Base-by-base conservation (phyloP, 768 basidiomycete genomes). In the Suillus paluster region DNA sequence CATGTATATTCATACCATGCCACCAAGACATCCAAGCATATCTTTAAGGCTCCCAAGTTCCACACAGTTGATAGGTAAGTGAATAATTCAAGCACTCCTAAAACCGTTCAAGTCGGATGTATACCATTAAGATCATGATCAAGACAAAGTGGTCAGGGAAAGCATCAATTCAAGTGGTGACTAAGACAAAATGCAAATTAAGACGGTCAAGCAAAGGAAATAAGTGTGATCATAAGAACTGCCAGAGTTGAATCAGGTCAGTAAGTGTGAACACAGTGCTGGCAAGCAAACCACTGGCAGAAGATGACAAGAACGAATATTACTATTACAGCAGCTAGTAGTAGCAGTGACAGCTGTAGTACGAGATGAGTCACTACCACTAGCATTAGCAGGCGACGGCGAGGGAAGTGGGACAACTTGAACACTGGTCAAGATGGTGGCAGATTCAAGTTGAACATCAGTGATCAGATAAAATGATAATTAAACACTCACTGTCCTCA, bases 111-210 rank as follows among this genome's bases (percentile, higher is more conserved):
- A 44, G 42, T 44, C n/a, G 9, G 42, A 10, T 44, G 42, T 30
- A 30, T 30, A 30, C 30, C 30, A 44, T 44, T 38, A 12, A 38
- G 10, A 38, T 38, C 36, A 4, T 12, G 11, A 38, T 38, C 11
- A 38, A 38, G n/a, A 44, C n/a, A n/a, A 44, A 44, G 42, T 9
- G 4, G 42, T 44, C 42, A 38, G 36, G 36, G 9, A 44, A 44
- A 44, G 42, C 42, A n/a, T 44, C 42, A 44, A 44, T 44, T 44
- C 42, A 44, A 44, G 42, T 44, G 42, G 42, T 44, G 42, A 44
- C 42, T 44, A 44, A 44, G 42, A 44, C 42, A n/a, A 44, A 44
- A 44, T 44, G n/a, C 0, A 9, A n/a, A 44, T 44, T 4, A 44
- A 44, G 42, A 44, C 3, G 4, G 42, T 2, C 42, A 44, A 44